Evolutionary conservation across 352 stramenopile genomes (phyloP), one percentile per base, ranked within the genome.

Genomic region (Thalassiosira ordinaria): DNA sequence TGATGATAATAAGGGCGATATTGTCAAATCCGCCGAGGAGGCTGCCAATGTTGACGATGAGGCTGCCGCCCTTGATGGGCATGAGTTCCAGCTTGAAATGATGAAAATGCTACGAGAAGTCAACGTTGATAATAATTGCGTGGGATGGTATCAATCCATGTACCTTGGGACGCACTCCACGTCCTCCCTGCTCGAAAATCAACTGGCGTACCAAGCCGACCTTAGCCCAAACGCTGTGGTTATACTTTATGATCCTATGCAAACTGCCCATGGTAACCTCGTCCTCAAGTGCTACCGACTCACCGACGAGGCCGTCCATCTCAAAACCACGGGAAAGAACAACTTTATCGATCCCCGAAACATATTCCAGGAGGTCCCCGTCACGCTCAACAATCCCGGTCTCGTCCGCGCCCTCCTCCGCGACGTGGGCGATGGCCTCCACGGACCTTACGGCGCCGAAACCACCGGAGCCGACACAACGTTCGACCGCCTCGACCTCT

Each of bases 101-200:
- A 98, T 99, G 96, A 98, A 98, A 89, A 98, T 98, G 92, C 86
- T 99, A 51, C 93, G 96, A 53, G 97, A 99, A 87, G 91, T 98
- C 27, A 98, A 98, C 82, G 97, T 99, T 78, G 97, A 99, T 87
- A 99, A 98, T 90, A 99, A 99, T 89, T 98, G 97, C 85, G 95
- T 99, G 59, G 97, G 97, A 31, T 99, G 97, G 97, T 99, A 99
- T 91, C 96, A 98, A 83, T 98, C 95, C 31, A 97, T 98, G 80
- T 95, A 97, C 84, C 95, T 99, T 78, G 97, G 96, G 18, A 97
- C 97, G 27, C 99, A 98, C 86, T 98, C 95, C 71, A 98, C 96
- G 44, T 90, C 91, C 18, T 90, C 91, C n/a, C 91, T 99, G 44
- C 93, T 99, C 44, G 95, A 98, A 83, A 96, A 96, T 83, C 96